A percentile compares a stretch with the other conserved stretches of the same genome.
These are phyloP conservation scores for Crithidia mellificae DNA, from an alignment of 208 protist species.

Conservation along the genomic window DNA sequence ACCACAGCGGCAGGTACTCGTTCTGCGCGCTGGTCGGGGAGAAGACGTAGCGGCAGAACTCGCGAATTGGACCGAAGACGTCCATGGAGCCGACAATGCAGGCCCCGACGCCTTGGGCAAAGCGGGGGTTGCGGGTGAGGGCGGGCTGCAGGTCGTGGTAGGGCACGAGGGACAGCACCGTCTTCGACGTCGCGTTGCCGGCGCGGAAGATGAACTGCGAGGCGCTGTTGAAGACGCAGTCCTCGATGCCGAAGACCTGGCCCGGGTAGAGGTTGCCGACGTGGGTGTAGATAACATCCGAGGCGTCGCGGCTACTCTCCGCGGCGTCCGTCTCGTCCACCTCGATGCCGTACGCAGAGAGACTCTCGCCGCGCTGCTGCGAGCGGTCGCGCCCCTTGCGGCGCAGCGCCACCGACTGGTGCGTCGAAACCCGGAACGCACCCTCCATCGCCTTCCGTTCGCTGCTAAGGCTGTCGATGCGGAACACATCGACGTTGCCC, in stretches of 20 bases:
- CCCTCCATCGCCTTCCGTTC: constrained; percentile 35
- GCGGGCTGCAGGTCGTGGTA: constrained; percentile 38
- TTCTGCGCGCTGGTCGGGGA: constrained; percentile 61
- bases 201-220: constrained; percentile 62
- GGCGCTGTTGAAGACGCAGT: constrained; percentile 59
- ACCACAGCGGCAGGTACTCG: constrained; percentile 83
- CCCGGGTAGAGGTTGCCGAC: constrained; percentile 55
- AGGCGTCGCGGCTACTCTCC: constrained; percentile 7
- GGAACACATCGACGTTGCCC: constrained; percentile 78
- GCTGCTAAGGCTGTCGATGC: constrained; percentile 30
- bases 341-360: constrained; percentile 14
- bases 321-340: background rate
- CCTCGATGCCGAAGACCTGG: constrained; percentile 74
- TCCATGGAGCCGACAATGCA: constrained; percentile 61
- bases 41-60: constrained; percentile 86
- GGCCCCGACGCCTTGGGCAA: constrained; percentile 68
- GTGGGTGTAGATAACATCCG: constrained; percentile 49
- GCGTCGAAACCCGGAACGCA: constrained; percentile 30
- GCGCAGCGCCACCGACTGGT: constrained; percentile 19
- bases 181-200: constrained; percentile 49
- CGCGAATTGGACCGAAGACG: constrained; percentile 73
- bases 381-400: background rate
- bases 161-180: constrained; percentile 67
- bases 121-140: constrained; percentile 53
- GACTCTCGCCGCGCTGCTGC: background rate